Conservation (phyloP, 2,329 filamentous ascomycete species). For the Claviceps arundinis region DNA sequence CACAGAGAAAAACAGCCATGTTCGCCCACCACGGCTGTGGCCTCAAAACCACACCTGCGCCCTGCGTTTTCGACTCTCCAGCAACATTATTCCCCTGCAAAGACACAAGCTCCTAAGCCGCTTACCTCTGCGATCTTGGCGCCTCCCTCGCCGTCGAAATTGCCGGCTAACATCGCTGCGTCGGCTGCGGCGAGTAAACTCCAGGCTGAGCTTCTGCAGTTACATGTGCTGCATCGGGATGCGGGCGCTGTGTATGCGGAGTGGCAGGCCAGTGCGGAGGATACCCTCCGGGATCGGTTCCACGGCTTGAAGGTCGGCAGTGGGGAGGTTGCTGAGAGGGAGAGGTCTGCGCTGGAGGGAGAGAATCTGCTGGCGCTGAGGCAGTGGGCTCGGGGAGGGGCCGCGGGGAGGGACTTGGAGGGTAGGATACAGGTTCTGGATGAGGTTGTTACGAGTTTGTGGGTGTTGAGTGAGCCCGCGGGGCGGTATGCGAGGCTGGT, state of each 20-base stretch:
- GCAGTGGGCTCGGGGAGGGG: constrained; percentile 29
- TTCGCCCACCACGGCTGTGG: constrained; percentile 10
- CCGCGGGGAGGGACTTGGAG: constrained; percentile 25
- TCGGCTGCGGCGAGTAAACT: constrained; percentile 44
- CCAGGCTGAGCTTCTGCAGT: constrained; percentile 52
- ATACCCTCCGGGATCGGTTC: constrained; percentile 34
- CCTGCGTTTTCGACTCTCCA: constrained; percentile 50
- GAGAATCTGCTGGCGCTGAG: constrained; percentile 39
- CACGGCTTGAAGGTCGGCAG: constrained; percentile 21
- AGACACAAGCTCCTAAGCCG: constrained; percentile 46
- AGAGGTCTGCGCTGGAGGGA: constrained; percentile 32
- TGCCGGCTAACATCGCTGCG: constrained; percentile 45
- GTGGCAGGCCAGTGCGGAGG: constrained; percentile 45
- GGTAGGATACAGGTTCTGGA: constrained; percentile 46
- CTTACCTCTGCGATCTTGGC: constrained; percentile 44
- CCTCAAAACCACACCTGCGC: constrained; percentile 22
- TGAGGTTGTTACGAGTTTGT: constrained; percentile 41
- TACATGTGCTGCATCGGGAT: constrained; percentile 49
- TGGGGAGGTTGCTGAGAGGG: constrained; percentile 20
- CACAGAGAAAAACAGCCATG: constrained; percentile 1
- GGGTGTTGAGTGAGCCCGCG: constrained; percentile 40
- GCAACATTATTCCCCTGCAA: constrained; percentile 55
- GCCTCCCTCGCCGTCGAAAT: constrained; percentile 47
- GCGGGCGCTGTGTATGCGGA: constrained; percentile 28
- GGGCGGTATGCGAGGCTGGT: constrained; percentile 44